Conservation (phyloP, 176 grass and related monocot genomes). For the Avena eriantha region DNA sequence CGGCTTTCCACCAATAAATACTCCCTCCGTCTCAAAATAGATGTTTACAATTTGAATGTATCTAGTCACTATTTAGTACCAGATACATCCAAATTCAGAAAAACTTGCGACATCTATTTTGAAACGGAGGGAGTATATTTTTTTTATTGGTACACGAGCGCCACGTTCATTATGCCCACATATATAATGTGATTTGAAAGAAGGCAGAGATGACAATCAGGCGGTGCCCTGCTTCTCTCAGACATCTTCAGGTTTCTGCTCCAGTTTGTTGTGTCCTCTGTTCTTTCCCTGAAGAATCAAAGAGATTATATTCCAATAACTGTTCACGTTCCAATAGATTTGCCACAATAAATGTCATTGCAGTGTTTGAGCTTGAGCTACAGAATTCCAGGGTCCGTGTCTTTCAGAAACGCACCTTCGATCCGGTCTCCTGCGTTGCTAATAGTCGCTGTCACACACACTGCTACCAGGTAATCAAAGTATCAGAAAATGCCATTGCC, state of each 20-base stretch:
- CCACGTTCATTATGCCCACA: slow-evolving; percentile 4
- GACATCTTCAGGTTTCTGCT: slow-evolving; percentile 35
- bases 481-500: slow-evolving; percentile 3
- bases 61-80: too few relatives aligned
- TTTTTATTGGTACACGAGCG: slow-evolving; percentile 33
- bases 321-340: neutral
- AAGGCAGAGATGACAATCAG: neutral
- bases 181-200: neutral
- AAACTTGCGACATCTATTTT: too few relatives aligned
- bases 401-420: neutral
- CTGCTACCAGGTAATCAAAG: neutral
- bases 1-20: slow-evolving; percentile 46
- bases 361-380: neutral
- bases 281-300: neutral
- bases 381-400: slow-evolving; percentile 8
- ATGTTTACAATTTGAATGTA: too few relatives aligned
- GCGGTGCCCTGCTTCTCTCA: neutral
- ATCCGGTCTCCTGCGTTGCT: slow-evolving; percentile 41
- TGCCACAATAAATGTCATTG: neutral
- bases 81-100: too few relatives aligned
- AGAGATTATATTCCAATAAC: neutral
- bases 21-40: too few relatives aligned
- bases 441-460: slow-evolving; percentile 48
- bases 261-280: neutral
- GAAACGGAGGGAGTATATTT: too few relatives aligned